Conservation (phyloP, 2,329 filamentous ascomycete genomes). For the Claviceps fusiformis region DNA sequence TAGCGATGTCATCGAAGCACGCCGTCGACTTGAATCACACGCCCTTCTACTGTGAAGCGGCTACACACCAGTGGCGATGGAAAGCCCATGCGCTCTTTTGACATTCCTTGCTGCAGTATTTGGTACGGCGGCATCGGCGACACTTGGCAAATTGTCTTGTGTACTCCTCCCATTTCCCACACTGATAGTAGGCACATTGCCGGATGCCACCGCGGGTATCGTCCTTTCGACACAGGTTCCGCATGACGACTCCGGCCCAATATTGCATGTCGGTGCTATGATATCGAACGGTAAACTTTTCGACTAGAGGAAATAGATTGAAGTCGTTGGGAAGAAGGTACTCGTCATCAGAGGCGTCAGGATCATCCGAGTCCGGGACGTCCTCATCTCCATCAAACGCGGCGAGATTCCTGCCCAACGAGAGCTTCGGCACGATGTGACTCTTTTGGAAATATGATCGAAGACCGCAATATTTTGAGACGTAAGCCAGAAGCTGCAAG, state of each 20-base stretch:
- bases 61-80: slow-evolving; percentile 94
- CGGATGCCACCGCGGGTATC: slow-evolving; percentile 87
- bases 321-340: slow-evolving; percentile 88
- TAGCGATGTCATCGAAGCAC: slow-evolving; percentile 8
- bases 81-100: slow-evolving; percentile 98
- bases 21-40: neutral
- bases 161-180: slow-evolving; percentile 96
- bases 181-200: slow-evolving; percentile 96
- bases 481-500: slow-evolving; percentile 87
- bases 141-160: slow-evolving; percentile 97
- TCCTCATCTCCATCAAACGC: slow-evolving; percentile 59
- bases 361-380: slow-evolving; percentile 25
- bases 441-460: slow-evolving; percentile 91
- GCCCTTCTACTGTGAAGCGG: slow-evolving; percentile 40
- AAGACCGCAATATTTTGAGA: slow-evolving; percentile 96
- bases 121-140: slow-evolving; percentile 85
- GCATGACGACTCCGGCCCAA: slow-evolving; percentile 98
- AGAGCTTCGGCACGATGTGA: slow-evolving; percentile 81
- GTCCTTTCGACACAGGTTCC: slow-evolving; percentile 95
- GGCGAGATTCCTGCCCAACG: slow-evolving; percentile 74
- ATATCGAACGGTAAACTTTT: slow-evolving; percentile 94
- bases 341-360: slow-evolving; percentile 61
- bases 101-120: slow-evolving; percentile 99
- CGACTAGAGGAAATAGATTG: slow-evolving; percentile 95
- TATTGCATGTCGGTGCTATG: slow-evolving; percentile 98